Conservation (phyloP, 768 basidiomycete genomes). For the Podaxis carcinomalis region DNA sequence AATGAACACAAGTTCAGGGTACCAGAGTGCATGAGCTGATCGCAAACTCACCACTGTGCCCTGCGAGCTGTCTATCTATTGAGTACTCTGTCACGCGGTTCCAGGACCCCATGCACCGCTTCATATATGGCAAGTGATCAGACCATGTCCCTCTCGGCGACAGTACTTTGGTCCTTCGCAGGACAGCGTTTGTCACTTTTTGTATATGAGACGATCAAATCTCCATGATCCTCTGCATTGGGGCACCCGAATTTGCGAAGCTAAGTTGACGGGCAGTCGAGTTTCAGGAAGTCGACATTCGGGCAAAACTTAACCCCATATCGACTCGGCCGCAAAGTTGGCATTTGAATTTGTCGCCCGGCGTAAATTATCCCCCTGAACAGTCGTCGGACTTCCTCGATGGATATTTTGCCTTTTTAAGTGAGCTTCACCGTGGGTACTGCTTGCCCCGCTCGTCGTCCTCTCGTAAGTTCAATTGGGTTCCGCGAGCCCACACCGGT, state of each 20-base stretch:
- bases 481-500: background rate
- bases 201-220: background rate
- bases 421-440: conserved; percentile 10
- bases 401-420: conserved; percentile 10
- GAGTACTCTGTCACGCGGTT: too few species aligned
- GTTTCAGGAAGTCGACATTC: conserved; percentile 1
- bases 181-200: background rate
- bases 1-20: too few species aligned
- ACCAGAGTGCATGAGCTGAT: too few species aligned
- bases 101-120: too few species aligned
- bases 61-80: too few species aligned
- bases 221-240: background rate
- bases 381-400: conserved; percentile 8
- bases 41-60: too few species aligned
- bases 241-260: background rate
- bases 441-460: background rate
- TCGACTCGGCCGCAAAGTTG: background rate
- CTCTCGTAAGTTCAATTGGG: background rate
- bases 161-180: background rate
- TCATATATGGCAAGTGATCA: too few species aligned
- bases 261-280: background rate
- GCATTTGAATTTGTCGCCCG: conserved; percentile 1
- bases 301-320: background rate
- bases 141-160: too few species aligned
- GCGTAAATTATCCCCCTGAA: background rate